Conservation (phyloP, 805 yeast species). For the Sugiyamaella marilandica region DNA sequence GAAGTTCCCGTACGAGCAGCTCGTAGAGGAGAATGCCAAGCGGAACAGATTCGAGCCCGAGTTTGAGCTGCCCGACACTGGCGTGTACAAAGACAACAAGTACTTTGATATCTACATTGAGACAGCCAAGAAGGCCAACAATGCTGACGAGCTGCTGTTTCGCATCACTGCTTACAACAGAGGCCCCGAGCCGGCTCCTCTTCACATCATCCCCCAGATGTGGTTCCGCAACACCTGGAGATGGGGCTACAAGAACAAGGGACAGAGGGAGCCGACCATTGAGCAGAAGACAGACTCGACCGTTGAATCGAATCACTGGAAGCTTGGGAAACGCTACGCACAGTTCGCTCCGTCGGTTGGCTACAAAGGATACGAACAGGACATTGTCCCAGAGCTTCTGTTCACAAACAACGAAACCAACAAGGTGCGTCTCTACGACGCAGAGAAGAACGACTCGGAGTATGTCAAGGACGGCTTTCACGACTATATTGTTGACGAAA, state of each 20-base stretch:
- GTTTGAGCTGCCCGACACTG: slow-evolving; percentile 79
- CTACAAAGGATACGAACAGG: slow-evolving; percentile 45
- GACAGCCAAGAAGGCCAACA: slow-evolving; percentile 79
- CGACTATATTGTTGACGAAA: slow-evolving; percentile 64
- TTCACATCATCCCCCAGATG: slow-evolving; percentile 80
- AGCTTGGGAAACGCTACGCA: slow-evolving; percentile 60
- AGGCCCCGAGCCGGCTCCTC: slow-evolving; percentile 77
- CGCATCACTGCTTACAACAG: slow-evolving; percentile 85
- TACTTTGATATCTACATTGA: slow-evolving; percentile 88
- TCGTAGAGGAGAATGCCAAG: slow-evolving; percentile 61
- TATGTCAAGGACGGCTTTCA: slow-evolving; percentile 90
- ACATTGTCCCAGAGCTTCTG: slow-evolving; percentile 68
- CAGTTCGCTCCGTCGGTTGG: slow-evolving; percentile 86
- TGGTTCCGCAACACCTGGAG: slow-evolving; percentile 87
- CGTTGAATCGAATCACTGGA: slow-evolving; percentile 59
- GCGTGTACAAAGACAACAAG: slow-evolving; percentile 54
- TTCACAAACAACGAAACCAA: slow-evolving; percentile 92
- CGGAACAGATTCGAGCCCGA: slow-evolving; percentile 67
- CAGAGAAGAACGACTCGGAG: slow-evolving; percentile 46
- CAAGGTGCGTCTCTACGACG: slow-evolving; percentile 55
- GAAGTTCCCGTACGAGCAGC: slow-evolving; percentile 74
- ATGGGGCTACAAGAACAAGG: slow-evolving; percentile 59
- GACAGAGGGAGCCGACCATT: slow-evolving; percentile 8
- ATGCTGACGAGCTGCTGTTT: slow-evolving; percentile 75
- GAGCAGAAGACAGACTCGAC: slow-evolving; percentile 29